Evolutionary conservation across 2,329 filamentous ascomycete species (phyloP), one percentile per base, ranked within the genome.

Genomic region (Fusarium sp.): DNA sequence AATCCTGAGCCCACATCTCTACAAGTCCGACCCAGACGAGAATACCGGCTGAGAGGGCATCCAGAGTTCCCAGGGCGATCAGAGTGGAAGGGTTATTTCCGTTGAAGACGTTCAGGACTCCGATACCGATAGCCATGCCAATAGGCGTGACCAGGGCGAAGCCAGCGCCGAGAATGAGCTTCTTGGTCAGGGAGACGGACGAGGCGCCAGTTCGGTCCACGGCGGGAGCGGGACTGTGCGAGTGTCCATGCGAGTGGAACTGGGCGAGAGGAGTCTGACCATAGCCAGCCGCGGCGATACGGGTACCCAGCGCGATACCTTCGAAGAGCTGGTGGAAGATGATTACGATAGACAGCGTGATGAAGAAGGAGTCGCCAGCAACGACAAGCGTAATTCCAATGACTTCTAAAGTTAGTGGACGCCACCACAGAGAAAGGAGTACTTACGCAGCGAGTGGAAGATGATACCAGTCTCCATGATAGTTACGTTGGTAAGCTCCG

Each of bases 241-340:
- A 50, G 54, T 78, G 75, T 0, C 68, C 65, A 50, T 79, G 74
- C 0, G 64, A 37, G 37, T 76, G 70, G 11, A 72, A 38, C 37
- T 77, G 30, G 59, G 78, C 52, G 9, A 77, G 63, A 12, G 71
- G 66, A n/a, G 74, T 68, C 5, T 67, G 56, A 8, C 63, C 65
- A 3, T 80, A 80, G 20, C 85, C 87, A 0, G 94, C 84, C 0
- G 87, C 86, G 4, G 92, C 91, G 73, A 95, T 94, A 11, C 91
- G 89, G 2, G 90, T 90, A 6, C 93, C 93, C 0, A 95, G 89
- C 0, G 93, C 93, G 56, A 95, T 86, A 12, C 93, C 93, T 78
- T 95, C 93, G 76, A 95, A 94, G 83, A 94, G 90, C 78, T 95
- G 93, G 78, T 95, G 93, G 84, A 95, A 94, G 66, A 94, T 83